Conservation (phyloP, 768 basidiomycete genomes). For the Cystobasidium onofrii region DNA sequence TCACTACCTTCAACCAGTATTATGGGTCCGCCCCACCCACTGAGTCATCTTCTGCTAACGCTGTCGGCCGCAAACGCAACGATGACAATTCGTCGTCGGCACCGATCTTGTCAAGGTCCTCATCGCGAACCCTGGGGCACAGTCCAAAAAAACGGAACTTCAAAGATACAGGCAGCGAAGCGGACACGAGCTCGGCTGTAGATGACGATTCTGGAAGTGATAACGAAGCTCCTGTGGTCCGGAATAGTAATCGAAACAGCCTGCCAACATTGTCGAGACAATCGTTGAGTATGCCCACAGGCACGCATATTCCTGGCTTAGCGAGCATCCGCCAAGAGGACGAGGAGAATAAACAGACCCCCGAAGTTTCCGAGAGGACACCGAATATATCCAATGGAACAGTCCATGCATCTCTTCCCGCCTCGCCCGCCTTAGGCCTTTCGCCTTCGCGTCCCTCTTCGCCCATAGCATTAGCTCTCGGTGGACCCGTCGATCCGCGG, state of each 20-base stretch:
- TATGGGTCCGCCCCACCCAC: constrained; percentile 13
- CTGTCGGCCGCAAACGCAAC: not conserved
- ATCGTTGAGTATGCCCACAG: not conserved
- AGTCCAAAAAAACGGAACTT: not conserved
- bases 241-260: not conserved
- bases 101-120: not conserved
- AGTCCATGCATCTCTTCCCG: not conserved
- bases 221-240: not conserved
- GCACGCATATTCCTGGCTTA: not conserved
- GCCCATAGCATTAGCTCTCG: constrained; percentile 41
- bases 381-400: not conserved
- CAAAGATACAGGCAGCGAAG: not conserved
- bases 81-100: not conserved
- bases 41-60: not conserved
- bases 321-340: not conserved
- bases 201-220: not conserved
- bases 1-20: constrained; percentile 10
- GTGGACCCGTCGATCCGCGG: constrained; percentile 45
- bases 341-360: not conserved
- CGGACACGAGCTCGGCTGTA: not conserved
- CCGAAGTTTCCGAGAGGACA: no score
- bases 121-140: not conserved
- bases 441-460: not conserved
- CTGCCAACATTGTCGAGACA: not conserved
- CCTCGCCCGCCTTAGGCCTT: constrained; percentile 1